Conservation (phyloP, 2,329 filamentous ascomycete genomes). For the Didymella glomerata region DNA sequence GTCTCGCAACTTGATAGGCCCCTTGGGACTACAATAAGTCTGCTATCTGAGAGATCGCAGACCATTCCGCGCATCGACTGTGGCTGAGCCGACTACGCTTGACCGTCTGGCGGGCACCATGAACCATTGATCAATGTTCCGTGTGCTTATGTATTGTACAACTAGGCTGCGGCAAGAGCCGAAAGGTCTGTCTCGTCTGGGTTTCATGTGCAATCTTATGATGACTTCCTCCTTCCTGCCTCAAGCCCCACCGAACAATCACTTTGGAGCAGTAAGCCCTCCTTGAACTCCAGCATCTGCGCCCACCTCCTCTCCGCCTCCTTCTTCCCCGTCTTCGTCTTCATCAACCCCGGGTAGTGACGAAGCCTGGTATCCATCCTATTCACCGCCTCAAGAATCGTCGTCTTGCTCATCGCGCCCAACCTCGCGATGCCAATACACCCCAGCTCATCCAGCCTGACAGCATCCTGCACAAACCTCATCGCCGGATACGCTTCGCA, state of each 20-base stretch:
- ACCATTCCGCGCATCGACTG: no score
- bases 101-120: no score
- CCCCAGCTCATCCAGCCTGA: constrained; percentile 85
- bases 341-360: constrained; percentile 28
- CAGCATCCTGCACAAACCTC: constrained; percentile 87
- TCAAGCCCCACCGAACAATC: constrained; percentile 22
- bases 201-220: neutral
- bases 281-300: constrained; percentile 24
- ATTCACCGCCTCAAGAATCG: constrained; percentile 28
- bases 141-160: no score
- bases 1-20: no score
- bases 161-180: no score
- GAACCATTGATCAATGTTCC: no score
- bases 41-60: no score
- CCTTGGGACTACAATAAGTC: no score
- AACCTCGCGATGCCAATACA: constrained; percentile 79
- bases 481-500: constrained; percentile 70
- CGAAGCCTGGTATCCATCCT: constrained; percentile 23
- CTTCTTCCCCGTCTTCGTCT: constrained; percentile 28
- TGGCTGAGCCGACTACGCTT: no score
- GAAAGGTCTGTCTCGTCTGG: no score
- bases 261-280: constrained; percentile 17
- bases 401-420: constrained; percentile 61
- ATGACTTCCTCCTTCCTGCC: constrained; percentile 2
- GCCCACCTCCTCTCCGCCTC: constrained; percentile 27